Base-by-base conservation (phyloP, 768 basidiomycete species). In the Hemileccinum impolitum region DNA sequence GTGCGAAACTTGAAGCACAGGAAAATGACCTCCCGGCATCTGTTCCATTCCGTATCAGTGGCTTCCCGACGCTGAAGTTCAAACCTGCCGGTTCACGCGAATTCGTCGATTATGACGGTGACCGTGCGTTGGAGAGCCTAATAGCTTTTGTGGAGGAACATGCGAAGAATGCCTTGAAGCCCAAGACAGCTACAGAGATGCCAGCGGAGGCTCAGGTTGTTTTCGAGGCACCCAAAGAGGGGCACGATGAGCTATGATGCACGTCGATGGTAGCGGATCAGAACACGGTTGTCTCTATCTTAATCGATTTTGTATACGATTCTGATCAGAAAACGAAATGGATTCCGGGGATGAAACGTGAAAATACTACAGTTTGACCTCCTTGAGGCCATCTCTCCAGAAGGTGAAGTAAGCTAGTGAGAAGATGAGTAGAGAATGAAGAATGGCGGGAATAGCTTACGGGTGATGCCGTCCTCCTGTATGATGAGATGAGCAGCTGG, bases 11-110 rank as follows among this genome's bases (percentile, higher is more conserved):
- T 75, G 96, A 99, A 57, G 91, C 93, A 2, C 86, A 85, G 51
- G 94, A 96, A 71, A 99, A 99, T 67, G 96, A 99, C 67, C 78
- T 99, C 14, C 95, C 96, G 40, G 75, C 85, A 17, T 80, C 80
- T n/a, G 81, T 86, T 51, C 82, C 86, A 28, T 98, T 99, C 90
- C 82, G 85, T 45, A 71, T 98, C 51, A 61, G 75, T 47, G 90
- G 92, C 35, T 94, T 92, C 87, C 95, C 96, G 8, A 98, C 96
- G 6, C 66, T 98, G 63, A 98, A 98, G 68, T 95, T 99, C 80
- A 94, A 94, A 74, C 78, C 84, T 5, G 95, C 96, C 13, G 95
- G 95, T 39, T 72, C 80, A 18, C 74, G 76, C 47, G 85, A 91
- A 44, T 99, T 94, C 74, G 72, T 94, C 45, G 92, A 96, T 66